Percentiles rank a stretch among this genome's conserved stretches.
These are phyloP conservation scores for Pugionium cornutum DNA, from an alignment of 345 rosid species.

Conservation along the genomic window DNA sequence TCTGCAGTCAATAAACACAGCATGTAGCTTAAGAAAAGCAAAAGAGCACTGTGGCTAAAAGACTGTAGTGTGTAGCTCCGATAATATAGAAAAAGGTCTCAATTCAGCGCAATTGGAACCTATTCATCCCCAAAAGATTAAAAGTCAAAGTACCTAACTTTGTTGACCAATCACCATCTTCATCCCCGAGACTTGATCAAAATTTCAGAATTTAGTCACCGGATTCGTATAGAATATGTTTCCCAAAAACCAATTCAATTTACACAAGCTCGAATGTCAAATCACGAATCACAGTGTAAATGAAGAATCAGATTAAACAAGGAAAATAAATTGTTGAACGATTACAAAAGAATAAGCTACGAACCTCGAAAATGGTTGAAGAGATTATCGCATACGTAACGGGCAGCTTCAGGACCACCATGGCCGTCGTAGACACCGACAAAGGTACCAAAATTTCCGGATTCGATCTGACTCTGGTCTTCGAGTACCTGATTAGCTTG, in stretches of 20 bases:
- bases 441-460: constrained; percentile 86
- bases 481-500: constrained; percentile 89
- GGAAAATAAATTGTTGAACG: neutral
- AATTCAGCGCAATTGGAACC: constrained; percentile 10
- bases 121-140: constrained; percentile 1
- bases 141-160: constrained; percentile 36
- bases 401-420: constrained; percentile 90
- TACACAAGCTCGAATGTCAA: neutral
- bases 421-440: constrained; percentile 94
- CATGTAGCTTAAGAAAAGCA: neutral
- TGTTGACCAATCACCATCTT: constrained; percentile 34
- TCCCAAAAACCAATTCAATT: neutral
- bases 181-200: constrained; percentile 17
- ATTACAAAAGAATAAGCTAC: constrained; percentile 18
- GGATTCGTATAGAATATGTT: constrained; percentile 8
- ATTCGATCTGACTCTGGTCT: constrained; percentile 90
- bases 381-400: constrained; percentile 77
- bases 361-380: constrained; percentile 76
- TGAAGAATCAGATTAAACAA: constrained; percentile 6
- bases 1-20: constrained; percentile 8
- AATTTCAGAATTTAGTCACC: constrained; percentile 24
- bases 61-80: constrained; percentile 10
- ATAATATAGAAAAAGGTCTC: neutral
- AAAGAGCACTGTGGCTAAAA: constrained; percentile 17
- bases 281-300: constrained; percentile 3